Evolutionary conservation across 148 eudicot genomes (phyloP).

Genomic region (Drosera capensis): DNA sequence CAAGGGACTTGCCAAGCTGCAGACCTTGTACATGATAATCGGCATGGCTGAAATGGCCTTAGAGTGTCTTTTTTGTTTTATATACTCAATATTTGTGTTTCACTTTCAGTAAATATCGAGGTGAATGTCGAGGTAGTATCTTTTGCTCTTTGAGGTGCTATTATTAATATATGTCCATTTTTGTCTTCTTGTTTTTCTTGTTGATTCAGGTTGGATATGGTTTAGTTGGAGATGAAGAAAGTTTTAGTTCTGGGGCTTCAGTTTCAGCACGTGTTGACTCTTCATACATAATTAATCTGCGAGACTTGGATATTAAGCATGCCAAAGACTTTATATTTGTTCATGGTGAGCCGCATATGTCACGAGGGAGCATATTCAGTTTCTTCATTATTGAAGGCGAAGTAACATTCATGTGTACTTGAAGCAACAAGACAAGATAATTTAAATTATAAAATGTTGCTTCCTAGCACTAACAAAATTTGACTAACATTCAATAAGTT

Average conservation of each 20-base stretch:
- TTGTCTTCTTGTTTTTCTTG: background rate
- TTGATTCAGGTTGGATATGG: slow-evolving; percentile 56
- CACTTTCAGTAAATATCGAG: too few relatives aligned
- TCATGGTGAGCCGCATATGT: slow-evolving; percentile 44
- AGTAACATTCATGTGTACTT: too few relatives aligned
- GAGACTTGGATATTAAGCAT: slow-evolving; percentile 83
- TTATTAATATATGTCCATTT: background rate
- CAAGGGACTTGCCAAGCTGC: too few relatives aligned
- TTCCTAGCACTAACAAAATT: too few relatives aligned
- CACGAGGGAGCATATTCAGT: background rate
- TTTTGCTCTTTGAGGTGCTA: background rate
- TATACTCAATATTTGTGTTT: too few relatives aligned
- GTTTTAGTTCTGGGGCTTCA: slow-evolving; percentile 33
- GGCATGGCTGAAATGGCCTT: too few relatives aligned
- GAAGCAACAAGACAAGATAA: too few relatives aligned
- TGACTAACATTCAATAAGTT: too few relatives aligned
- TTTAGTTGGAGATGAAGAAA: slow-evolving; percentile 66
- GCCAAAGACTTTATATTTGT: slow-evolving; percentile 83
- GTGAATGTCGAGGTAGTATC: background rate
- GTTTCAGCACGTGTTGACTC: slow-evolving; percentile 69
- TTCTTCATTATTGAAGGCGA: background rate
- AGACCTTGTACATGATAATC: too few relatives aligned
- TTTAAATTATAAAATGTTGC: too few relatives aligned
- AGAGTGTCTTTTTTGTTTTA: background rate
- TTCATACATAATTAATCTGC: slow-evolving; percentile 55